phyloP scores from a whole-genome alignment of 2,329 filamentous ascomycete species.

The Sporothrix protearum region DNA sequence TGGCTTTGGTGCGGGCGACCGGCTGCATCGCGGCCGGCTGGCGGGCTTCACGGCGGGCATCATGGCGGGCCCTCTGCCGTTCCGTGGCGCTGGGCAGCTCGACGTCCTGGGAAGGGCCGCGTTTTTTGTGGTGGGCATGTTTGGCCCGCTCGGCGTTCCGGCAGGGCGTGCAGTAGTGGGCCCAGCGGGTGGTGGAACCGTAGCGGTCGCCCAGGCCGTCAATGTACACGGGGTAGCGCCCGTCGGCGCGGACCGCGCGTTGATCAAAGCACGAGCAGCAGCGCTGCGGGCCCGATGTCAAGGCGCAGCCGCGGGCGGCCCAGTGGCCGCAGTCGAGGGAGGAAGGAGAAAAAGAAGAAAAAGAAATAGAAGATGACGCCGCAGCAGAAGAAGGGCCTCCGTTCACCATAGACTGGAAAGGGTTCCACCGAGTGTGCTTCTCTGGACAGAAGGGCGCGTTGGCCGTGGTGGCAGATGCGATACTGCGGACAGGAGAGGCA shows the following conservation, averaged over 20 bases:
- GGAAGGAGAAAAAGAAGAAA: neutral
- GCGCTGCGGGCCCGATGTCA: slow-evolving; percentile 12
- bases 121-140: neutral
- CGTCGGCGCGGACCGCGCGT: neutral
- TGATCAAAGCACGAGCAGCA: slow-evolving; percentile 24
- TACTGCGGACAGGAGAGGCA: neutral
- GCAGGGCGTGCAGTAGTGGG: slow-evolving; percentile 23
- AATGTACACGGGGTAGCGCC: slow-evolving; percentile 19
- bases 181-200: slow-evolving; percentile 15
- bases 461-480: no score
- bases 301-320: slow-evolving; percentile 10
- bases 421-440: neutral
- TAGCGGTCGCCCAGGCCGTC: slow-evolving; percentile 3
- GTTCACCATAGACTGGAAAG: neutral
- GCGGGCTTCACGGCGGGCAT: neutral
- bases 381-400: neutral
- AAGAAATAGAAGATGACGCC: neutral
- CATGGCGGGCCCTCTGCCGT: neutral
- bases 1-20: neutral
- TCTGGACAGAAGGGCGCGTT: neutral
- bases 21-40: neutral
- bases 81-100: neutral
- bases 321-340: slow-evolving; percentile 17
- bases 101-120: neutral
- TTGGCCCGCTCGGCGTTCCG: neutral